Conservation (phyloP, 2,329 filamentous ascomycete genomes). For the Triangularia setosa region DNA sequence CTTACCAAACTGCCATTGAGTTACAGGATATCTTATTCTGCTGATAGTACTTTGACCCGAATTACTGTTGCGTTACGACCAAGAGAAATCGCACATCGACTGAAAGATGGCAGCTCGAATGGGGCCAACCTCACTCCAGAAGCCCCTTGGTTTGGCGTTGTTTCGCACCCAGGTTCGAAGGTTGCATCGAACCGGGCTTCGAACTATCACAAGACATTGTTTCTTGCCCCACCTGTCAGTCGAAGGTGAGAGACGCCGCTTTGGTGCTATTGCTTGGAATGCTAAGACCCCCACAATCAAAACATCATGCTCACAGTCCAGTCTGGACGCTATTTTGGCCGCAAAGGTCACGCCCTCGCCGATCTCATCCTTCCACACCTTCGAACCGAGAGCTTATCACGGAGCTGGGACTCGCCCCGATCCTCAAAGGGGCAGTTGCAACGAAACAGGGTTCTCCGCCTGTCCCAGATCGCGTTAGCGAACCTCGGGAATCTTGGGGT, state of each 20-base stretch:
- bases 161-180: constrained; percentile 16
- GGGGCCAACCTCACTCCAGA: not conserved
- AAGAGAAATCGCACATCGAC: not conserved
- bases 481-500: constrained; percentile 10
- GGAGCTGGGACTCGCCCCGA: not conserved
- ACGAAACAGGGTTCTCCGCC: constrained; percentile 1
- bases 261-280: not conserved
- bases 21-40: not conserved
- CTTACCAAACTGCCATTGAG: not conserved
- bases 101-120: not conserved
- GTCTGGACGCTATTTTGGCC: constrained; percentile 5
- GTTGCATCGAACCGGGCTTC: constrained; percentile 11
- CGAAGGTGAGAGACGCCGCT: not conserved
- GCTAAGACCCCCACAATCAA: not conserved
- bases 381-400: not conserved
- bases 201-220: constrained; percentile 9
- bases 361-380: not conserved
- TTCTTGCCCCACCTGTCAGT: constrained; percentile 6
- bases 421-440: not conserved
- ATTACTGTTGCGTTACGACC: not conserved
- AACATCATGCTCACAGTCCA: constrained; percentile 3
- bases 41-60: not conserved
- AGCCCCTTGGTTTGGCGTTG: not conserved
- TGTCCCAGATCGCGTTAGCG: constrained; percentile 7
- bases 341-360: not conserved